Percentiles rank a stretch among this genome's conserved stretches.
Evolutionary conservation across 805 yeast species (phyloP).

Genomic region (Kazachstania africana): DNA sequence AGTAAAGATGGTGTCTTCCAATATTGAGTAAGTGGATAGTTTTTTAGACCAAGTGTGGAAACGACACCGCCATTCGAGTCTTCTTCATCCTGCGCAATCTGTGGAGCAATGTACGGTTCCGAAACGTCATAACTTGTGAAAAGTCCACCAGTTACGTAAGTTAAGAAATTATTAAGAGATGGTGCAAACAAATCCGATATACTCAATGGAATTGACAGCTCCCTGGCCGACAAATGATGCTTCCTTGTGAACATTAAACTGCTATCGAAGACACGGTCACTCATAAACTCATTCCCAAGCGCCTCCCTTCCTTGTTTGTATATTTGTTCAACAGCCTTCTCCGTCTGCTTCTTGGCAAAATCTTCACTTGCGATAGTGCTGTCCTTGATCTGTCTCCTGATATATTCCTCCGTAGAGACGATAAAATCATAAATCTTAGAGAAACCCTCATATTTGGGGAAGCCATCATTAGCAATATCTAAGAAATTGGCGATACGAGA

Average conservation of each 20-base stretch:
- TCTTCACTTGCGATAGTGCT: constrained; percentile 57
- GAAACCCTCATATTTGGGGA: constrained; percentile 44
- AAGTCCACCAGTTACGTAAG: constrained; percentile 23
- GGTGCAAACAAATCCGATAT: constrained; percentile 75
- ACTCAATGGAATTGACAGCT: constrained; percentile 48
- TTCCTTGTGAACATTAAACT: constrained; percentile 75
- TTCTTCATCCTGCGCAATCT: neutral
- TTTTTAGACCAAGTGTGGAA: too few species aligned
- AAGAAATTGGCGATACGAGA: constrained; percentile 41
- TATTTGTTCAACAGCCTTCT: constrained; percentile 48
- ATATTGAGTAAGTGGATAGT: constrained; percentile 18
- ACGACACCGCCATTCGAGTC: neutral
- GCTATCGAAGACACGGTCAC: constrained; percentile 53
- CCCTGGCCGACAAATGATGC: constrained; percentile 48
- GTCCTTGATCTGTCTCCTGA: constrained; percentile 53
- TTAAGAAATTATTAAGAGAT: constrained; percentile 45
- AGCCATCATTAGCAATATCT: constrained; percentile 26
- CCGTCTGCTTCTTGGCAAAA: constrained; percentile 52
- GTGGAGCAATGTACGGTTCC: too few species aligned
- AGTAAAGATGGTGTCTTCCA: constrained; percentile 24
- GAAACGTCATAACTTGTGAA: constrained; percentile 18
- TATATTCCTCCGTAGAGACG: constrained; percentile 49
- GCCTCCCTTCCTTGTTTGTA: constrained; percentile 48
- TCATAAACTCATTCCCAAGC: constrained; percentile 49
- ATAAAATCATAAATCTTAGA: constrained; percentile 62